Conservation (phyloP, 345 rosid genomes). For the Sapria himalayana region DNA sequence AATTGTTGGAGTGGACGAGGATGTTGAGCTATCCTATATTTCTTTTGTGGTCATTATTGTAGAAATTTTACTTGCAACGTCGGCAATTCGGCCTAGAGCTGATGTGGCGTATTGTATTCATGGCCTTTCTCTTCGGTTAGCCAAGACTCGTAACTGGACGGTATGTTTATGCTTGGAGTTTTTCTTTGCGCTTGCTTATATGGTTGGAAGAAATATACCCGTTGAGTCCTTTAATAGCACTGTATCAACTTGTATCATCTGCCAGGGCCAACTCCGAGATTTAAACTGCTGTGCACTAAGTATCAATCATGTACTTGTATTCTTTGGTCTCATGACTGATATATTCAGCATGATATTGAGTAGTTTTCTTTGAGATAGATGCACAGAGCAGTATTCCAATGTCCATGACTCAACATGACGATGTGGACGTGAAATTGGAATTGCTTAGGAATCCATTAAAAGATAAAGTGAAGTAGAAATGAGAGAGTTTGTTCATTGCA, state of each 20-base stretch:
- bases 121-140: constrained; percentile 60
- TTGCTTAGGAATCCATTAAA: too few species aligned
- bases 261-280: too few species aligned
- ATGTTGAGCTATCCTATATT: constrained; percentile 2
- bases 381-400: too few species aligned
- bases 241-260: background rate
- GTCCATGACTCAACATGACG: too few species aligned
- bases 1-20: constrained; percentile 10
- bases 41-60: constrained; percentile 5
- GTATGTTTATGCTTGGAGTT: constrained; percentile 11
- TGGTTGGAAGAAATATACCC: background rate
- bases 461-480: too few species aligned
- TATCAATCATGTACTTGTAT: too few species aligned
- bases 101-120: constrained; percentile 84
- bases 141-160: constrained; percentile 87
- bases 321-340: too few species aligned
- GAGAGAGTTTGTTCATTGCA: too few species aligned
- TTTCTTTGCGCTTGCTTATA: background rate
- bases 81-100: constrained; percentile 66
- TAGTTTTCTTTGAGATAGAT: too few species aligned
- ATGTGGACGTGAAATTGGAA: too few species aligned
- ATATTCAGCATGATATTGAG: too few species aligned
- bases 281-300: too few species aligned
- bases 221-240: background rate
- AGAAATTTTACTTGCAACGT: constrained; percentile 59